These are phyloP conservation scores for Globisporangium iwayamae DNA, from an alignment of 352 stramenopile species.

Conservation along the genomic window DNA sequence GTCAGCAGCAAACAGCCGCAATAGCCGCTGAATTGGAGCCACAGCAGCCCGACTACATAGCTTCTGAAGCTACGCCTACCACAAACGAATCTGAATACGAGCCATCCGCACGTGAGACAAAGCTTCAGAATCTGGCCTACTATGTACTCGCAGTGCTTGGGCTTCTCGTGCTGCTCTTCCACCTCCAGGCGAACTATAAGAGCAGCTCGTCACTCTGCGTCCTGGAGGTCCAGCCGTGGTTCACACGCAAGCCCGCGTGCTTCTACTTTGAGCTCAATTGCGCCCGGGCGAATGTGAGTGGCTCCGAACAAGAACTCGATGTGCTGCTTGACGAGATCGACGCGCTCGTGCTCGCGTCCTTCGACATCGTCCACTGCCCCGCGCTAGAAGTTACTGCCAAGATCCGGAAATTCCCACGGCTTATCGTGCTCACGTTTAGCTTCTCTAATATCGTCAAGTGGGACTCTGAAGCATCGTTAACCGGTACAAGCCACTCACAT, in stretches of 20 bases:
- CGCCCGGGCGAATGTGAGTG: constrained; percentile 10
- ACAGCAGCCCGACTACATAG: no score
- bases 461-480: constrained; percentile 22
- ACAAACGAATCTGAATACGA: neutral
- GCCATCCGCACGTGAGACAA: neutral
- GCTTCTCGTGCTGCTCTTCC: constrained; percentile 9
- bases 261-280: constrained; percentile 29
- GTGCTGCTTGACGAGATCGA: constrained; percentile 22
- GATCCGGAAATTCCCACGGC: constrained; percentile 24
- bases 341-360: constrained; percentile 12
- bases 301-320: constrained; percentile 13
- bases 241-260: constrained; percentile 22
- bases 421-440: constrained; percentile 38
- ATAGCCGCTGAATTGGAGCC: neutral
- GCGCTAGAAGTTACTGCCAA: constrained; percentile 25
- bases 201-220: constrained; percentile 15
- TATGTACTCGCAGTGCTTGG: constrained; percentile 20
- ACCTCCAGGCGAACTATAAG: constrained; percentile 16
- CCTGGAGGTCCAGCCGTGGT: constrained; percentile 31
- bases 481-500: constrained; percentile 16
- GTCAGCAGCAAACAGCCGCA: neutral
- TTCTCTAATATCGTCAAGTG: constrained; percentile 34
- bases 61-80: neutral
- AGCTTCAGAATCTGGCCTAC: neutral
- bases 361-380: constrained; percentile 39